Base-by-base conservation (phyloP, 495 filamentous ascomycete species). In the Hamigera avellanea region DNA sequence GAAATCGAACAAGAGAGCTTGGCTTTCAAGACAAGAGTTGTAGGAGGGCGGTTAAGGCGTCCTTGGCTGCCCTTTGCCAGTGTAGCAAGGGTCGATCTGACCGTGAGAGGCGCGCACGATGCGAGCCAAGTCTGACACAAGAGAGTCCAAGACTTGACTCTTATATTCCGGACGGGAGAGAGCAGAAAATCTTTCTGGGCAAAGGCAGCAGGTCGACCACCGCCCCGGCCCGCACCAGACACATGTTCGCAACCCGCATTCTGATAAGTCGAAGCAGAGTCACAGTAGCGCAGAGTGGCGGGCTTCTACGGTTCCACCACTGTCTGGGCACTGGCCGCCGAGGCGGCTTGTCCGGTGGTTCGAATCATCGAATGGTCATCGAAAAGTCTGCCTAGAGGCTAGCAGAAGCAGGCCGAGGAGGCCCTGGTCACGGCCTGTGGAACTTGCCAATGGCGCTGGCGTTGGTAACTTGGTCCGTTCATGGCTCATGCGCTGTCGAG, bases 201-300 rank as follows among this genome's bases (percentile, higher is more conserved):
- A 12, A 26, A 12, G 13, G 35, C 14, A 26, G 19, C 26, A 12
- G 32, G 2, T 33, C 26, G 36, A 26, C 25, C 25, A 6, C 6
- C 12, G 12, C 33, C 34, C 19, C 31, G 29, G 13, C 14, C 32
- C 38, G 40, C 21, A 12, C 14, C 16, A 43, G 32, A 46, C 45
- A 52, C 46, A 52, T 53, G 52, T 26, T 14, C 39, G 32, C 49
- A 49, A 38, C 44, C 33, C 28, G 42, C 23, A 27, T 39, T 44
- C 36, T 57, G 52, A 52, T 57, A 52, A 53, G 48, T 52, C 44
- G 14, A 45, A 5, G 21, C 9, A 4, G 21, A n/a, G n/a, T n/a
- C n/a, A n/a, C n/a, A n/a, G n/a, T n/a, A n/a, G n/a, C n/a, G n/a
- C n/a, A n/a, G n/a, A n/a, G n/a, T n/a, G n/a, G n/a, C n/a, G n/a